Percentiles rank a stretch among this genome's conserved stretches.
These are phyloP conservation scores for Hypomyces perniciosus DNA, from an alignment of 2,329 filamentous ascomycete genomes.

Conservation along the genomic window DNA sequence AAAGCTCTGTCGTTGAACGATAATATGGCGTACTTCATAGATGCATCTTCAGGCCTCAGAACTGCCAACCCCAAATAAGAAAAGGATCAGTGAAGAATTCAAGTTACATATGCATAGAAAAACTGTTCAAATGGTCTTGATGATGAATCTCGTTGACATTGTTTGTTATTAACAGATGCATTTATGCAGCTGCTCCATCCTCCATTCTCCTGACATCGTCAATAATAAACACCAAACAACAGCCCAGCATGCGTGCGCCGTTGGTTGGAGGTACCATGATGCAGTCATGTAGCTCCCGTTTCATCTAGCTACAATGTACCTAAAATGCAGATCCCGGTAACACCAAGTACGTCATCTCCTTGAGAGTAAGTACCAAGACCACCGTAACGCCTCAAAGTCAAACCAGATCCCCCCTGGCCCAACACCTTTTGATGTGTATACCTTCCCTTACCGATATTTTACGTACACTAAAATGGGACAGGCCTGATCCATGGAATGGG, in stretches of 20 bases:
- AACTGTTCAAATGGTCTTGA: too few relatives aligned
- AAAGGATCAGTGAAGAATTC: too few relatives aligned
- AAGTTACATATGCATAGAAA: too few relatives aligned
- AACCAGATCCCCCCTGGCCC: conserved; percentile 25
- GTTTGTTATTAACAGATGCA: too few relatives aligned
- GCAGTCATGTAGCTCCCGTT: conserved; percentile 23
- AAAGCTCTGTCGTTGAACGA: background rate
- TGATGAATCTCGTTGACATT: too few relatives aligned
- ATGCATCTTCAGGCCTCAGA: background rate
- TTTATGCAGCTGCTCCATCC: too few relatives aligned
- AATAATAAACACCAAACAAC: too few relatives aligned
- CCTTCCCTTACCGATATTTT: conserved; percentile 32
- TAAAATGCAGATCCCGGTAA: conserved; percentile 18
- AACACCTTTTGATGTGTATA: conserved; percentile 44
- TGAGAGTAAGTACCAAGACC: conserved; percentile 18
- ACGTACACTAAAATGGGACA: conserved; percentile 28
- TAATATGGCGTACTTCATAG: background rate
- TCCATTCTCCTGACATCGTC: too few relatives aligned
- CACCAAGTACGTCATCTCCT: conserved; percentile 24
- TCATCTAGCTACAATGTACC: conserved; percentile 20
- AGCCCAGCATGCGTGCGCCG: too few relatives aligned
- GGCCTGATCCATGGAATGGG: conserved; percentile 4
- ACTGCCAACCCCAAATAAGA: background rate
- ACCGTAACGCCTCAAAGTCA: conserved; percentile 24
- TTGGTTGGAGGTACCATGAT: background rate